phyloP scores from a whole-genome alignment of 1,139 yeast genomes.

The Yamadazyma diospyri region DNA sequence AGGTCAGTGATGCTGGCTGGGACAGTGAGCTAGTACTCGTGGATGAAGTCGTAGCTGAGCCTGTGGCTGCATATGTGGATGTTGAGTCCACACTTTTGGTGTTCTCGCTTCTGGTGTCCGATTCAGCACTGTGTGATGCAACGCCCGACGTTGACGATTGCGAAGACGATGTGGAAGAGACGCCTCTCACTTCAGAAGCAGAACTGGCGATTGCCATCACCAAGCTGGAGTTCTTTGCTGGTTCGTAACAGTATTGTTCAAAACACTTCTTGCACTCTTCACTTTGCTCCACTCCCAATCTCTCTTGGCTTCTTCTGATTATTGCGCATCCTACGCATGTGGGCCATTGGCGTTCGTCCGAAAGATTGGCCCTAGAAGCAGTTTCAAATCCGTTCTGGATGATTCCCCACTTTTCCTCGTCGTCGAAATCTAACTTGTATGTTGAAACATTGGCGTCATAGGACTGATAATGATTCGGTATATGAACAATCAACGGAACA shows the following conservation, averaged over 20 bases:
- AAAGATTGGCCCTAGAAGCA: constrained; percentile 30
- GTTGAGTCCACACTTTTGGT: too few species aligned
- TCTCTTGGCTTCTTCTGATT: constrained; percentile 41
- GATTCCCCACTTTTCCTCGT: constrained; percentile 27
- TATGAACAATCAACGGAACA: constrained; percentile 38
- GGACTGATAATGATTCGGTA: constrained; percentile 32
- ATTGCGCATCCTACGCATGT: constrained; percentile 48
- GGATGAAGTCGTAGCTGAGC: too few species aligned
- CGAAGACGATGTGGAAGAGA: neutral
- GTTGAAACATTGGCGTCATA: constrained; percentile 38
- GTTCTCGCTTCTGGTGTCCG: too few species aligned
- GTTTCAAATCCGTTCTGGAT: constrained; percentile 41
- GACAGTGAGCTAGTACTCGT: too few species aligned
- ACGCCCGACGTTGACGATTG: too few species aligned
- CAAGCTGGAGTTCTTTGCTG: constrained; percentile 18
- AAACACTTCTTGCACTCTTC: constrained; percentile 41
- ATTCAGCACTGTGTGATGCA: too few species aligned
- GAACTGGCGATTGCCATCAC: constrained; percentile 6
- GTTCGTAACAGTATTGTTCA: constrained; percentile 36
- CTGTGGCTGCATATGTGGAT: too few species aligned
- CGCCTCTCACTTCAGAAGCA: constrained; percentile 5
- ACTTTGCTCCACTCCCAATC: constrained; percentile 33
- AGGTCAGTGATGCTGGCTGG: too few species aligned
- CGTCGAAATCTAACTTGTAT: constrained; percentile 36
- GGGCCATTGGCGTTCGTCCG: constrained; percentile 38